phyloP scores from a whole-genome alignment of 129 eudicot species.

The Artemisia tridentata region DNA sequence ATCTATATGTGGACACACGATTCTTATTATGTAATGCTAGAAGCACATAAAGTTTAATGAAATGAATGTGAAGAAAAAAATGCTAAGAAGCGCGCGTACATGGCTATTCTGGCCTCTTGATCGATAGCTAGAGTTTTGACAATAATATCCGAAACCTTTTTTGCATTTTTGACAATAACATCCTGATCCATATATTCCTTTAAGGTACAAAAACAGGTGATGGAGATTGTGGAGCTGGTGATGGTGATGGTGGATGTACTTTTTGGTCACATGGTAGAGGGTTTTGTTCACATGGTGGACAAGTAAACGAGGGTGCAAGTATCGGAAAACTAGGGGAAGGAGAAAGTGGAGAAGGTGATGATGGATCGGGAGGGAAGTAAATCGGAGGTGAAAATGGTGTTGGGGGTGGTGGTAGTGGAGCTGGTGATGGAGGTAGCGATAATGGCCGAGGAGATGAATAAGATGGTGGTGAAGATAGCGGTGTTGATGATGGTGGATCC shows the following conservation, averaged over 20 bases:
- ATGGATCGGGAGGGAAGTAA: slow-evolving; percentile 9
- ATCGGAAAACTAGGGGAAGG: neutral
- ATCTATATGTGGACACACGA: too few species aligned
- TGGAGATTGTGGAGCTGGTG: slow-evolving; percentile 12
- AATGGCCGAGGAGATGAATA: slow-evolving; percentile 21
- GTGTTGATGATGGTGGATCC: slow-evolving; percentile 9
- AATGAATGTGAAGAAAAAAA: too few species aligned
- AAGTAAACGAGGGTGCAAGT: neutral
- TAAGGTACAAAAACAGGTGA: neutral
- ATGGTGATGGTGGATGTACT: neutral
- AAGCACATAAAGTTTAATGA: too few species aligned
- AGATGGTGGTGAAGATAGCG: neutral
- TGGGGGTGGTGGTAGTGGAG: slow-evolving; percentile 16
- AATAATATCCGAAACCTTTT: too few species aligned
- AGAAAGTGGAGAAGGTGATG: slow-evolving; percentile 1
- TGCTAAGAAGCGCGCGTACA: too few species aligned
- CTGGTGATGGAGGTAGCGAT: slow-evolving; percentile 14
- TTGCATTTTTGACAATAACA: too few species aligned
- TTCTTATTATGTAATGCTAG: too few species aligned
- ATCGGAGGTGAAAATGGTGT: slow-evolving; percentile 20
- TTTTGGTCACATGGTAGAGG: slow-evolving; percentile 2
- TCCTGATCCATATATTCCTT: too few species aligned
- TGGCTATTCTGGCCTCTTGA: too few species aligned
- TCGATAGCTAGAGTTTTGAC: too few species aligned
- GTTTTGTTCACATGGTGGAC: slow-evolving; percentile 27